Conservation (phyloP, 2,329 filamentous ascomycete genomes). For the Neospermospora avenae region DNA sequence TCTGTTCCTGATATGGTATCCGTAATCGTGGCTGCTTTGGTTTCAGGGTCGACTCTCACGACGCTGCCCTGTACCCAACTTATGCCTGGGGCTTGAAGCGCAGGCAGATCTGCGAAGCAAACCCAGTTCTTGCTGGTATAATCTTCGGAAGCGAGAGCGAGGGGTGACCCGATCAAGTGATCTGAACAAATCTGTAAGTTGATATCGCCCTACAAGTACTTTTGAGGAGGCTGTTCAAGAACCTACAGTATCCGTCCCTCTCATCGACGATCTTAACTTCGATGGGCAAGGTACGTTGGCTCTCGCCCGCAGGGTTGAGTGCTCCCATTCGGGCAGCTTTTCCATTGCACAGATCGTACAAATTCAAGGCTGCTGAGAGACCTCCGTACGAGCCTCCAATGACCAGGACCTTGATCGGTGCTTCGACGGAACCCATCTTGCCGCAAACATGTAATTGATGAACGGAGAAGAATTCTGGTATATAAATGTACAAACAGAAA, state of each 20-base stretch:
- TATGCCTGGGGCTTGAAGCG: conserved; percentile 60
- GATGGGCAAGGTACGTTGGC: conserved; percentile 49
- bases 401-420: conserved; percentile 52
- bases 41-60: conserved; percentile 53
- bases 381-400: conserved; percentile 73
- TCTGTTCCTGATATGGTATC: conserved; percentile 44
- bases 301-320: conserved; percentile 28
- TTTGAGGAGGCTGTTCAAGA: not conserved
- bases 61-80: conserved; percentile 65
- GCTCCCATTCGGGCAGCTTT: conserved; percentile 34
- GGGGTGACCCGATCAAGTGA: conserved; percentile 72
- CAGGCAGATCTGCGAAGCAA: conserved; percentile 63
- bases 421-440: conserved; percentile 10
- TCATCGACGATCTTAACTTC: conserved; percentile 75
- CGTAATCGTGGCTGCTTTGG: conserved; percentile 57
- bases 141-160: conserved; percentile 61
- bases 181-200: conserved; percentile 48
- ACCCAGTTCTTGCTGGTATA: conserved; percentile 70
- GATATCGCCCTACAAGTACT: too few species aligned
- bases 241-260: conserved; percentile 77
- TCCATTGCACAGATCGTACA: conserved; percentile 63
- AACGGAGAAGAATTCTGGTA: not conserved
- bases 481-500: not conserved
- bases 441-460: not conserved
- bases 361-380: conserved; percentile 61